Conservation (phyloP, 2,329 filamentous ascomycete genomes). For the Sphaerostilbella broomeana region DNA sequence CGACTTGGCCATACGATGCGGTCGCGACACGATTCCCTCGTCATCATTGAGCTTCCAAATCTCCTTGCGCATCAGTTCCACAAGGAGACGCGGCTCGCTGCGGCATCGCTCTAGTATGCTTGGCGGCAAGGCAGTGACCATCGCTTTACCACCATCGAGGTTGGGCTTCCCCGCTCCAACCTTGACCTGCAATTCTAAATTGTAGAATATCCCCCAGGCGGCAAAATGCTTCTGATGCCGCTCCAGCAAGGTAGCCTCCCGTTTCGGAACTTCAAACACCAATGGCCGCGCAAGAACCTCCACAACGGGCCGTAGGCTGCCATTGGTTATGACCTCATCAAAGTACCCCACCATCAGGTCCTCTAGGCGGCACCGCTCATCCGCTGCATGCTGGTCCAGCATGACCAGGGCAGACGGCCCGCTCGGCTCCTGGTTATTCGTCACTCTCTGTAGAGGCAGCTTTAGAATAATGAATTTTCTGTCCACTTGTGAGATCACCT, state of each 20-base stretch:
- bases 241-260: constrained; percentile 55
- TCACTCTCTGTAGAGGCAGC: constrained; percentile 30
- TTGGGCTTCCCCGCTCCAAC: not conserved
- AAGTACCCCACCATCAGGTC: constrained; percentile 55
- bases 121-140: constrained; percentile 57
- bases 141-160: constrained; percentile 27
- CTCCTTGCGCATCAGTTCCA: constrained; percentile 68
- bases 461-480: constrained; percentile 78
- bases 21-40: constrained; percentile 13
- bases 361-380: constrained; percentile 81
- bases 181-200: constrained; percentile 25
- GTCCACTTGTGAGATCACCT: constrained; percentile 77
- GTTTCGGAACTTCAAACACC: constrained; percentile 54
- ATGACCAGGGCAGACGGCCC: constrained; percentile 57
- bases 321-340: constrained; percentile 1
- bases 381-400: constrained; percentile 90
- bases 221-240: constrained; percentile 51
- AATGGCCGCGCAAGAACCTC: constrained; percentile 47
- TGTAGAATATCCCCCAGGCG: constrained; percentile 68
- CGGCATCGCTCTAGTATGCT: constrained; percentile 71
- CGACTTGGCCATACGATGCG: not conserved
- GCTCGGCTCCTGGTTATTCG: not conserved
- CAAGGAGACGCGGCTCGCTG: constrained; percentile 62
- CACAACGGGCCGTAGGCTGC: constrained; percentile 20
- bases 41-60: constrained; percentile 59